Conservation (phyloP, 2,329 filamentous ascomycete species). For the Stachybotrys echinatus region DNA sequence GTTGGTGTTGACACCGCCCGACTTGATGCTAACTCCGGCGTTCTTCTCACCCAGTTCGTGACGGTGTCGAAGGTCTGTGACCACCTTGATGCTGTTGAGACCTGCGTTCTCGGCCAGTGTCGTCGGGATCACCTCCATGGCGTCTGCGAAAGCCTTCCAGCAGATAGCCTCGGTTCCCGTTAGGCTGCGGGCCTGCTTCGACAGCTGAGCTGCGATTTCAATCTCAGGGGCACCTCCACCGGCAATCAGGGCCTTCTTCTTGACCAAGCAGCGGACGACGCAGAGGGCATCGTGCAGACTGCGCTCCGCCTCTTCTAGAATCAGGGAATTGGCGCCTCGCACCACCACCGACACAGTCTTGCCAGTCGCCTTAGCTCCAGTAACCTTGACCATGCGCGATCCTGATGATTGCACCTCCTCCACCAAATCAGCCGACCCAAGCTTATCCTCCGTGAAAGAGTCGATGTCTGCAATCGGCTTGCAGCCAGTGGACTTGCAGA, state of each 20-base stretch:
- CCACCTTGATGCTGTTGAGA: conserved; percentile 97
- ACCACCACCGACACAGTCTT: conserved; percentile 95
- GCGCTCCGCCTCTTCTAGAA: conserved; percentile 95
- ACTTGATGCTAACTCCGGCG: conserved; percentile 97
- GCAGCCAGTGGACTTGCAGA: conserved; percentile 98
- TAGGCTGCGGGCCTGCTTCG: conserved; percentile 74
- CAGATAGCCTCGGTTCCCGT: conserved; percentile 94
- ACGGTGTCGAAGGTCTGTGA: conserved; percentile 88
- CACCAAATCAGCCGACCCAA: conserved; percentile 86
- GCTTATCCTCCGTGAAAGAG: conserved; percentile 97
- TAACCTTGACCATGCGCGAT: conserved; percentile 90
- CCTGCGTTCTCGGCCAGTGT: conserved; percentile 97
- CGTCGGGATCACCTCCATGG: conserved; percentile 93
- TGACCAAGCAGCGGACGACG: conserved; percentile 93
- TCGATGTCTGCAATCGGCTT: conserved; percentile 98
- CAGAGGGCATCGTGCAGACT: conserved; percentile 96
- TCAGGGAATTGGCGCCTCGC: conserved; percentile 87
- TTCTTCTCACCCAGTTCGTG: conserved; percentile 95
- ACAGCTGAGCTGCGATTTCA: conserved; percentile 84
- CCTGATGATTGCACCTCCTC: conserved; percentile 87
- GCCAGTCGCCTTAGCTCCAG: conserved; percentile 75
- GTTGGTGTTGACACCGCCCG: conserved; percentile 92
- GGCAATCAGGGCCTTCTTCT: conserved; percentile 99
- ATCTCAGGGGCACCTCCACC: conserved; percentile 96
- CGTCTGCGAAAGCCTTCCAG: conserved; percentile 98